Percentiles rank a stretch among this genome's conserved stretches.
Evolutionary conservation across 129 eudicot genomes (phyloP).

Genomic region (Mikania micrantha): DNA sequence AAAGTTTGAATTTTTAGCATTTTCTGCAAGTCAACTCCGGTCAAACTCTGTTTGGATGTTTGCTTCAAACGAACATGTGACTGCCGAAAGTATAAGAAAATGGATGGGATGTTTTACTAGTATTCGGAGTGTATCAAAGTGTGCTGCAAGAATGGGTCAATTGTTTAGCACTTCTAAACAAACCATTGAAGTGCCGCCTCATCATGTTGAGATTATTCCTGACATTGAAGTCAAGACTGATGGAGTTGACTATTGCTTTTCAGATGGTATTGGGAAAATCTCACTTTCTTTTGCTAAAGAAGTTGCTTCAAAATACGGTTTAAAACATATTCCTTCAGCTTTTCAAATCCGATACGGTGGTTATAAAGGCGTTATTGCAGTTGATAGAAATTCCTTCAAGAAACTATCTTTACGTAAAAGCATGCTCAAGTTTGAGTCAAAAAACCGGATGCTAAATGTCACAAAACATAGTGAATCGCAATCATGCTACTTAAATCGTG

Average conservation of each 20-base stretch:
- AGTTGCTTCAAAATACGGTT: constrained; percentile 62
- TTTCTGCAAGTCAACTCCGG: constrained; percentile 95
- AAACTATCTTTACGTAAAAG: constrained; percentile 77
- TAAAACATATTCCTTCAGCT: constrained; percentile 67
- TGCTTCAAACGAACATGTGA: constrained; percentile 83
- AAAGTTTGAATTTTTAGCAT: constrained; percentile 71
- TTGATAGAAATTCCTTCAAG: constrained; percentile 58
- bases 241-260: constrained; percentile 76
- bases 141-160: constrained; percentile 99
- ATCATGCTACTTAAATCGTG: constrained; percentile 90
- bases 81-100: constrained; percentile 60
- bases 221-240: constrained; percentile 71
- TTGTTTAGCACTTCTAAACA: constrained; percentile 80
- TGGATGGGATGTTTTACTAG: constrained; percentile 97
- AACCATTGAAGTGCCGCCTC: constrained; percentile 54
- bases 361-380: constrained; percentile 86
- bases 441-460: constrained; percentile 77
- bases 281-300: constrained; percentile 70
- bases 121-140: constrained; percentile 80
- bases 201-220: constrained; percentile 66
- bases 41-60: constrained; percentile 98
- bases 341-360: constrained; percentile 96
- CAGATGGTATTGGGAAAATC: constrained; percentile 97
- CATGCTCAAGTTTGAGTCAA: constrained; percentile 83
- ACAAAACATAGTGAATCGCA: constrained; percentile 71